Percentiles rank a stretch among this genome's conserved stretches.
Evolutionary conservation across 2,329 filamentous ascomycete genomes (phyloP).

Genomic region (Verticillium nonalfalfae): DNA sequence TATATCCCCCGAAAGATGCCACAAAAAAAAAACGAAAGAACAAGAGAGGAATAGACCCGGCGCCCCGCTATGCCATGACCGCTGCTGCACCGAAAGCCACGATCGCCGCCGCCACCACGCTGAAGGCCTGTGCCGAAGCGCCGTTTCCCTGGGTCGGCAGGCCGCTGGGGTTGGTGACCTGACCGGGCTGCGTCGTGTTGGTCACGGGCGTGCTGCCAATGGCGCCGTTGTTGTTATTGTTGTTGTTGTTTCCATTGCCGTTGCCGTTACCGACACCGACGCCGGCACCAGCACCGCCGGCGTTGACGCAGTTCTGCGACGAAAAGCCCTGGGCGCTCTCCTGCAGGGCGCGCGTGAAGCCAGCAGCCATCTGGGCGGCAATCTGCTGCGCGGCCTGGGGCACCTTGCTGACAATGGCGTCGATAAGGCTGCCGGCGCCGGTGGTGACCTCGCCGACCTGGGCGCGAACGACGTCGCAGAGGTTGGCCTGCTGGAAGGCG

Average conservation of each 20-base stretch:
- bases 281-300: conserved; percentile 13
- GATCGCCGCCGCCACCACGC: conserved; percentile 4
- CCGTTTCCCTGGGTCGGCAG: neutral
- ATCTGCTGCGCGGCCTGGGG: conserved; percentile 19
- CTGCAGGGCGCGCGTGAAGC: conserved; percentile 16
- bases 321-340: conserved; percentile 18
- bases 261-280: neutral
- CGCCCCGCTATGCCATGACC: neutral
- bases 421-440: conserved; percentile 18
- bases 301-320: conserved; percentile 19
- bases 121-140: neutral
- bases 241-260: neutral
- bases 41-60: neutral
- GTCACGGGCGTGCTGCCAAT: neutral
- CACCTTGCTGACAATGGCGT: conserved; percentile 21
- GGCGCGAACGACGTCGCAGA: conserved; percentile 18
- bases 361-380: conserved; percentile 16
- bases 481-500: conserved; percentile 18
- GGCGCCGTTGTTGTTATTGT: neutral
- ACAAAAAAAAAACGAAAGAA: neutral
- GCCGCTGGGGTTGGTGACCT: neutral
- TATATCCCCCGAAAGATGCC: neutral
- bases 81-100: neutral
- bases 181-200: neutral
- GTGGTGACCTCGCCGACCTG: conserved; percentile 16